These are phyloP conservation scores for Backusella tuberculispora DNA, from an alignment of 192 early-diverging fungal species.

Conservation along the genomic window DNA sequence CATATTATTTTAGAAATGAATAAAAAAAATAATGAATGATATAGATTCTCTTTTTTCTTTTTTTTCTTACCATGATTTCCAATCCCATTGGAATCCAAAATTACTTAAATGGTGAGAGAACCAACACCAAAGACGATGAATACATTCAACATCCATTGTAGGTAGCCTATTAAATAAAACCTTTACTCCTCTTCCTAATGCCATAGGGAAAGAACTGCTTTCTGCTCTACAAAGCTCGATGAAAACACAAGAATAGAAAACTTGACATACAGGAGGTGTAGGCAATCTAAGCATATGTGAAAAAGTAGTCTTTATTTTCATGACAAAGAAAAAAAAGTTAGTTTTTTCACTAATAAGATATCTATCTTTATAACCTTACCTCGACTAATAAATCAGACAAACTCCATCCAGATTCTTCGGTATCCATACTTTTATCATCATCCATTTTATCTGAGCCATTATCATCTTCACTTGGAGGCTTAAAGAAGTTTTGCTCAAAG, in stretches of 20 bases:
- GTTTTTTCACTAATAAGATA: background rate
- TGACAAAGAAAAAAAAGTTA: background rate
- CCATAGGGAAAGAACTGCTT: slow-evolving; percentile 57
- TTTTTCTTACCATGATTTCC: slow-evolving; percentile 73
- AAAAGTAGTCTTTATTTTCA: slow-evolving; percentile 39
- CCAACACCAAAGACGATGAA: slow-evolving; percentile 84
- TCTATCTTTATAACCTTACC: slow-evolving; percentile 20
- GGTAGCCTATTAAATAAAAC: slow-evolving; percentile 68
- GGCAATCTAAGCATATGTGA: slow-evolving; percentile 57
- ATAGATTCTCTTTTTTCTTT: too few species aligned
- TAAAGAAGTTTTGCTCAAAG: slow-evolving; percentile 52
- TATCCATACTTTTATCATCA: slow-evolving; percentile 18
- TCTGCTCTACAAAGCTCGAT: slow-evolving; percentile 75
- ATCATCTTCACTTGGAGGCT: slow-evolving; percentile 20
- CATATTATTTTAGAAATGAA: background rate
- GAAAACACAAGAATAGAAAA: slow-evolving; percentile 76
- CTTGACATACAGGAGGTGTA: slow-evolving; percentile 57
- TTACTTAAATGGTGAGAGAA: slow-evolving; percentile 93
- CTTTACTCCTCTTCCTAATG: slow-evolving; percentile 68
- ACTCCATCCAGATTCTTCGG: slow-evolving; percentile 29
- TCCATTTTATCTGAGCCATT: slow-evolving; percentile 34
- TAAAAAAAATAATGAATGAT: background rate
- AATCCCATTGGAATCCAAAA: slow-evolving; percentile 90
- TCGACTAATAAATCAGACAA: slow-evolving; percentile 40
- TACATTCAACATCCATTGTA: slow-evolving; percentile 84